Conservation (phyloP, 495 filamentous ascomycete species). For the Podospora didyma region DNA sequence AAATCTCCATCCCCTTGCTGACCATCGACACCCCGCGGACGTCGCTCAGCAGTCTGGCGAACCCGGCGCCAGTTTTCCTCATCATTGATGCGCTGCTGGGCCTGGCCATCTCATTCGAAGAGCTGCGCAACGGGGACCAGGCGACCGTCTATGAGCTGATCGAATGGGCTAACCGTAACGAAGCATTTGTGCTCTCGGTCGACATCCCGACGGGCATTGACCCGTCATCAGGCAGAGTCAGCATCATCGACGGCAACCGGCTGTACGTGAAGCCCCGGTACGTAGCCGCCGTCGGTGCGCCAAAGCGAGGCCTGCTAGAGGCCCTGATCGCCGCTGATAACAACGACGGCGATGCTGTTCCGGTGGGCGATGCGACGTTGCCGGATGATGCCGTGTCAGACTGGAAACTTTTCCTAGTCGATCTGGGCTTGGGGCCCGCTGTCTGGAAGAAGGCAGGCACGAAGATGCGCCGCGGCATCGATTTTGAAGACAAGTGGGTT, state of each 20-base stretch:
- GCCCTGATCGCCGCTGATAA: slow-evolving; percentile 60
- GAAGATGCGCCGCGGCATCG: slow-evolving; percentile 70
- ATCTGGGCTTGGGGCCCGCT: slow-evolving; percentile 76
- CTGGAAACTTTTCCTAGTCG: slow-evolving; percentile 77
- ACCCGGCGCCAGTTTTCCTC: slow-evolving; percentile 58
- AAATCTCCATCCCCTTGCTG: slow-evolving; percentile 33
- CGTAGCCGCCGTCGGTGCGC: slow-evolving; percentile 78
- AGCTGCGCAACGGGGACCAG: slow-evolving; percentile 75
- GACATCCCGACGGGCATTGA: slow-evolving; percentile 86
- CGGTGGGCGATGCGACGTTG: slow-evolving; percentile 20
- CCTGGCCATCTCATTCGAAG: slow-evolving; percentile 77
- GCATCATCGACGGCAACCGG: slow-evolving; percentile 58
- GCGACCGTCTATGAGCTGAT: slow-evolving; percentile 78
- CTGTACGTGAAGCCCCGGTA: slow-evolving; percentile 71
- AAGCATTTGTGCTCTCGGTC: slow-evolving; percentile 72
- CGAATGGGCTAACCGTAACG: slow-evolving; percentile 80
- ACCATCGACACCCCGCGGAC: slow-evolving; percentile 35
- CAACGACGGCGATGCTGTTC: slow-evolving; percentile 35
- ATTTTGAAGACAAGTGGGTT: slow-evolving; percentile 84
- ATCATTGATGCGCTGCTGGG: slow-evolving; percentile 88
- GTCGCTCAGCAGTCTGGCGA: slow-evolving; percentile 27
- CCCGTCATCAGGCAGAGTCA: slow-evolving; percentile 63
- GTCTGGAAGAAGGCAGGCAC: slow-evolving; percentile 87
- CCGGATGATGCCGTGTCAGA: slow-evolving; percentile 31
- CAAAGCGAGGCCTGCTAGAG: slow-evolving; percentile 75